Conservation (phyloP, 148 eudicot species). For the Cornus florida region DNA sequence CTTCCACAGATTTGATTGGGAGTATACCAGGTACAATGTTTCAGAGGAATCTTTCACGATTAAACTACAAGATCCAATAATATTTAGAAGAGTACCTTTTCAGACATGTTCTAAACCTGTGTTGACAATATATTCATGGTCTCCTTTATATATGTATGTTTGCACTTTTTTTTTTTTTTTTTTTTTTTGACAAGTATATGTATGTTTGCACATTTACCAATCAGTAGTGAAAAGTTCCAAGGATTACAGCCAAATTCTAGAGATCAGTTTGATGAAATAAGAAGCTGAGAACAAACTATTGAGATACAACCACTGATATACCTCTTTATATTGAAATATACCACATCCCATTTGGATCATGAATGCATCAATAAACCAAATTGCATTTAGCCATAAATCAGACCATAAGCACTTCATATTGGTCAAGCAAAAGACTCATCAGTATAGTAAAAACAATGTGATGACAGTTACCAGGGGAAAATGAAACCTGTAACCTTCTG, state of each 20-base stretch:
- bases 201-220: background rate
- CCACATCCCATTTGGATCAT: background rate
- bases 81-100: background rate
- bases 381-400: background rate
- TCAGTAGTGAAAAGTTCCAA: background rate
- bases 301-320: background rate
- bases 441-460: background rate
- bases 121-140: background rate
- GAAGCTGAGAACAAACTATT: background rate
- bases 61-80: background rate
- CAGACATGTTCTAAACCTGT: background rate
- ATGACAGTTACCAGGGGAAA: background rate
- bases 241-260: background rate
- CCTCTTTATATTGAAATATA: background rate
- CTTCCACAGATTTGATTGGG: background rate
- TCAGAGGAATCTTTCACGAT: background rate
- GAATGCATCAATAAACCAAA: background rate
- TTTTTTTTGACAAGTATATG: no score
- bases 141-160: no score
- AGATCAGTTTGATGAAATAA: background rate
- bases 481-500: conserved; percentile 4
- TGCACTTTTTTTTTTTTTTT: no score
- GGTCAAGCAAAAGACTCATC: background rate
- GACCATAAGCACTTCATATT: background rate
- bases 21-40: background rate